Evolutionary conservation across 495 filamentous ascomycete genomes (phyloP), one percentile per base, ranked within the genome.

Genomic region (Lepidopterella palustris): DNA sequence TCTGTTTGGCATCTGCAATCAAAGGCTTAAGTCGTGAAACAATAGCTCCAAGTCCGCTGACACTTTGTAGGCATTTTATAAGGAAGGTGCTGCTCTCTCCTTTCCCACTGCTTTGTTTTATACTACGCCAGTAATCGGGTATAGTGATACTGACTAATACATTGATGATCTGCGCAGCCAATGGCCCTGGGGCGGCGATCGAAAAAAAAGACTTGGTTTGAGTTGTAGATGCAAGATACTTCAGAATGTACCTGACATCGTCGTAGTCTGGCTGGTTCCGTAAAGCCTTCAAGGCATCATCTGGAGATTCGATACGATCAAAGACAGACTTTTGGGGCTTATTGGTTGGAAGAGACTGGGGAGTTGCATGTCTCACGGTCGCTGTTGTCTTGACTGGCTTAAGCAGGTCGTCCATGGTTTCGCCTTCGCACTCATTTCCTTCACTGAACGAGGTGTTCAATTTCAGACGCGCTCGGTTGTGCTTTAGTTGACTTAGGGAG

Each of bases 21-120:
- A 82, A 65, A 24, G 78, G 75, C 55, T 81, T 81, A 18, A 95
- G 73, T 39, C 84, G 79, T 18, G 81, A 74, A 2, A 87, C 62
- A 21, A 92, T 73, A 23, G 86, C 84, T 31, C 87, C 88, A 26
- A 92, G 70, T 3, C 89, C 92, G 5, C 83, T 74, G 27, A 90
- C 74, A 59, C 85, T 95, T 54, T 78, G 78, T 1, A 98, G 75
- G 67, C 87, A 92, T 67, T 75, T 73, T 5, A 89, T 55, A 13
- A 98, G 70, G 4, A 81, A 67, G 15, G 62, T 66, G 6, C 77
- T 49, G 15, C 20, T 10, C 6, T 13, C 6, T 0, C 72, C 71
- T 0, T 65, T 63, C 15, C 59, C 58, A 27, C 59, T 57, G 23
- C 42, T 31, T 28, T 66, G 55, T 42, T 61, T 59, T 26, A 90